Conservation (phyloP, 2,329 filamentous ascomycete species). For the Passalora sequoiae region DNA sequence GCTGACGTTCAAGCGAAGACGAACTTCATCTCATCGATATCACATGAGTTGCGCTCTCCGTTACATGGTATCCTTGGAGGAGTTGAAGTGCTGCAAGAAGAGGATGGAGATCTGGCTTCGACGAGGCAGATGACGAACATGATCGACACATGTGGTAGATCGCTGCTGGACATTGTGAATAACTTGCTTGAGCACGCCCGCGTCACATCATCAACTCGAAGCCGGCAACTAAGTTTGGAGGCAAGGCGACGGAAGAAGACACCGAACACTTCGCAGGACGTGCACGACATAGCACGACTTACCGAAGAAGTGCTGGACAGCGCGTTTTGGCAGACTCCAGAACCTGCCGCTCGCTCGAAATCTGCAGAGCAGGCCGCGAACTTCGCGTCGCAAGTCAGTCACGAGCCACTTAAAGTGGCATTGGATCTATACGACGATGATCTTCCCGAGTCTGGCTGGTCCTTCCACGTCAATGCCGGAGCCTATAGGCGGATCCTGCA, state of each 20-base stretch:
- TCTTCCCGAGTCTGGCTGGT: slow-evolving; percentile 33
- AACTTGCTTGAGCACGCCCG: slow-evolving; percentile 35
- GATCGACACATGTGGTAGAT: slow-evolving; percentile 47
- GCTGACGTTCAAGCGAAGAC: slow-evolving; percentile 45
- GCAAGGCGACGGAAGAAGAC: neutral
- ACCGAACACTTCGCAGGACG: slow-evolving; percentile 3
- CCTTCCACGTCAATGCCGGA: slow-evolving; percentile 40
- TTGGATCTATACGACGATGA: slow-evolving; percentile 35
- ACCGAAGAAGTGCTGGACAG: slow-evolving; percentile 14
- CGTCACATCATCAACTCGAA: neutral
- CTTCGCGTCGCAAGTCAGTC: neutral
- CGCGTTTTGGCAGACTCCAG: slow-evolving; percentile 7
- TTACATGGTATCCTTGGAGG: slow-evolving; percentile 46
- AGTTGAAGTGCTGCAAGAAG: slow-evolving; percentile 2
- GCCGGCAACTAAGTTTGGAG: neutral
- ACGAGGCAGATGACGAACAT: slow-evolving; percentile 46
- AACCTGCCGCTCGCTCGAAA: slow-evolving; percentile 4
- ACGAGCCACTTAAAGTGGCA: slow-evolving; percentile 39
- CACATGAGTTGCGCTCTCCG: slow-evolving; percentile 47
- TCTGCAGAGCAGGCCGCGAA: neutral
- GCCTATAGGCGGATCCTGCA: slow-evolving; percentile 43
- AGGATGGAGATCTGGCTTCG: slow-evolving; percentile 17
- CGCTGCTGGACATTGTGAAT: slow-evolving; percentile 45
- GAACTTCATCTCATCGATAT: slow-evolving; percentile 49
- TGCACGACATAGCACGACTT: slow-evolving; percentile 7